phyloP scores from a whole-genome alignment of 1,284 basidiomycete genomes.

The Xerocomus cyaneibrunnescens region DNA sequence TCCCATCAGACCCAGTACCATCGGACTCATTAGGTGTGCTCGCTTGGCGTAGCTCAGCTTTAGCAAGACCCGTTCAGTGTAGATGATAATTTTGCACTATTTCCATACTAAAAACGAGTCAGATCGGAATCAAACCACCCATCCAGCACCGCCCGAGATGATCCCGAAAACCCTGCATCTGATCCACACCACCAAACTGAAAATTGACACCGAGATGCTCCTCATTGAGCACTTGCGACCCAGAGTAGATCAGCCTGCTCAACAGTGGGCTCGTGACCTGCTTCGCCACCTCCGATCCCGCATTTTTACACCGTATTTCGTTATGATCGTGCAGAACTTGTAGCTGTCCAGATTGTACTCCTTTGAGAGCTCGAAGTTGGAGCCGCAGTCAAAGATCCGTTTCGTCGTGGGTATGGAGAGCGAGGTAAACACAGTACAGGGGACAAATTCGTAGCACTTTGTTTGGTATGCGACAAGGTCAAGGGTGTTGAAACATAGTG shows the following conservation, averaged over 20 bases:
- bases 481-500: no score
- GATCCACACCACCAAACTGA: conserved; percentile 98
- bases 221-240: conserved; percentile 95
- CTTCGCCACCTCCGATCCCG: conserved; percentile 99
- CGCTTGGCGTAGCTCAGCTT: conserved; percentile 73
- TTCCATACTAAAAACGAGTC: background rate
- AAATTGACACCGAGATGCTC: conserved; percentile 96
- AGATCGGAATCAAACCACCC: no score
- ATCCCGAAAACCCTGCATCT: conserved; percentile 52
- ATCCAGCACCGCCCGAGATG: no score
- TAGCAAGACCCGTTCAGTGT: conserved; percentile 94
- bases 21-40: conserved; percentile 86
- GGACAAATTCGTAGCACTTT: conserved; percentile 86
- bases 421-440: conserved; percentile 82
- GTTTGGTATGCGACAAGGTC: conserved; percentile 89
- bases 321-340: conserved; percentile 84
- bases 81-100: conserved; percentile 98
- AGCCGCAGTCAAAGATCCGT: conserved; percentile 86
- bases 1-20: conserved; percentile 95
- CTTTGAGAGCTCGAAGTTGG: conserved; percentile 86
- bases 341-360: conserved; percentile 95
- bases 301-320: conserved; percentile 98
- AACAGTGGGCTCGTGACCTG: conserved; percentile 92
- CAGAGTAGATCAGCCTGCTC: conserved; percentile 93
- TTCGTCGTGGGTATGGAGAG: conserved; percentile 90